Percentiles rank a stretch among this genome's conserved stretches.
These are phyloP conservation scores for Kuraishia hungarica DNA, from an alignment of 805 yeast genomes.

Conservation along the genomic window DNA sequence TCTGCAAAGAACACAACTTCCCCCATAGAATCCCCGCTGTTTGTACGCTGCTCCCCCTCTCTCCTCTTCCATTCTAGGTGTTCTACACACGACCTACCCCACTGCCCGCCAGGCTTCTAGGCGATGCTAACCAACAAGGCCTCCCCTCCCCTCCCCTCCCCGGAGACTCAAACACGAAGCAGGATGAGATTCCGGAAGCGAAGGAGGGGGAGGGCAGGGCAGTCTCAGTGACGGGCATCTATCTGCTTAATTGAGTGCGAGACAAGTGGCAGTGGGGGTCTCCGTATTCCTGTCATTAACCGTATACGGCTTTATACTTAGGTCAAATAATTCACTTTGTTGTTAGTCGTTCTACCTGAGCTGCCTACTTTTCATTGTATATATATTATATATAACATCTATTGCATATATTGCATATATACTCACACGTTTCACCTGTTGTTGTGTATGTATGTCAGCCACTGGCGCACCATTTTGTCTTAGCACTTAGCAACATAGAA, in stretches of 20 bases:
- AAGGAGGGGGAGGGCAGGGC: background rate
- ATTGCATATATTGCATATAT: too few species aligned
- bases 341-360: background rate
- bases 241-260: background rate
- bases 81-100: background rate
- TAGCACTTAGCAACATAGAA: too few species aligned
- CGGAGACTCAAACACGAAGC: background rate
- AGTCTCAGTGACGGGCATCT: background rate
- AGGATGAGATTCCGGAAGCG: background rate
- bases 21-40: background rate
- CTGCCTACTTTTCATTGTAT: too few species aligned
- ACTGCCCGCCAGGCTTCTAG: background rate
- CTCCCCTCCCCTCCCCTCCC: too few species aligned
- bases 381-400: too few species aligned
- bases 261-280: background rate
- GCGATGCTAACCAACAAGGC: background rate
- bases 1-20: background rate
- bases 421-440: too few species aligned
- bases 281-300: background rate
- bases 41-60: too few species aligned
- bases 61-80: background rate
- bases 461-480: too few species aligned
- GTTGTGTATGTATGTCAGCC: too few species aligned
- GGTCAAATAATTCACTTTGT: background rate
- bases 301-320: too few species aligned